A percentile compares a stretch with the other conserved stretches of the same genome.
These are phyloP conservation scores for Lasiodiplodia sp. DNA, from an alignment of 2,329 filamentous ascomycete genomes.

Conservation along the genomic window DNA sequence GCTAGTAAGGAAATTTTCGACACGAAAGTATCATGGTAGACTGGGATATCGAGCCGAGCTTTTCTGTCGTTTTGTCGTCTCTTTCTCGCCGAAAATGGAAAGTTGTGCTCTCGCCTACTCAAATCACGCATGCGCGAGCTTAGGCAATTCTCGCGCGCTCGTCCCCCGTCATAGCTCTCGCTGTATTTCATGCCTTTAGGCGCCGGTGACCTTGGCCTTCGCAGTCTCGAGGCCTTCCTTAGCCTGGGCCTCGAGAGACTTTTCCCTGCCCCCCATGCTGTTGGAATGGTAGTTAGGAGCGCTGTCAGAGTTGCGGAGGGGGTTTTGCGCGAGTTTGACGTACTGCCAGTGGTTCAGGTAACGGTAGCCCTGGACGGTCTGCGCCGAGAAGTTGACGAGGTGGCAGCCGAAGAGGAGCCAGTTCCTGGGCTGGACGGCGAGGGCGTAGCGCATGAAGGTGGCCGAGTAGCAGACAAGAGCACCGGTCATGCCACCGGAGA, in stretches of 20 bases:
- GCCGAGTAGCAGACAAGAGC: constrained; percentile 67
- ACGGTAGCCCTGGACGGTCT: constrained; percentile 67
- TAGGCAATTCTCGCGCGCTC: not conserved
- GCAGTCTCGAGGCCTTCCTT: constrained; percentile 44
- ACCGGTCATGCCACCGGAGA: constrained; percentile 70
- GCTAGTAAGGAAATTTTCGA: not conserved
- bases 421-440: constrained; percentile 69
- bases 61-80: not conserved
- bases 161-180: not conserved
- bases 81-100: not conserved
- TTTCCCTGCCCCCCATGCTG: constrained; percentile 54
- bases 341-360: constrained; percentile 67
- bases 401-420: constrained; percentile 74
- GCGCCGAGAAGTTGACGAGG: constrained; percentile 68
- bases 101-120: not conserved
- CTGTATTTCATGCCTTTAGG: not conserved
- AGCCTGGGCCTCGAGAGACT: constrained; percentile 46
- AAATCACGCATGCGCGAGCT: not conserved
- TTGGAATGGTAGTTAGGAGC: not conserved
- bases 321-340: constrained; percentile 28
- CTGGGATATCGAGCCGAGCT: constrained; percentile 20
- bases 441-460: constrained; percentile 72
- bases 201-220: constrained; percentile 31
- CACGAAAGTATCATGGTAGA: not conserved
- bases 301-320: not conserved